Base-by-base conservation (phyloP, 768 basidiomycete genomes). In the Trichaptum fuscoviolaceum region DNA sequence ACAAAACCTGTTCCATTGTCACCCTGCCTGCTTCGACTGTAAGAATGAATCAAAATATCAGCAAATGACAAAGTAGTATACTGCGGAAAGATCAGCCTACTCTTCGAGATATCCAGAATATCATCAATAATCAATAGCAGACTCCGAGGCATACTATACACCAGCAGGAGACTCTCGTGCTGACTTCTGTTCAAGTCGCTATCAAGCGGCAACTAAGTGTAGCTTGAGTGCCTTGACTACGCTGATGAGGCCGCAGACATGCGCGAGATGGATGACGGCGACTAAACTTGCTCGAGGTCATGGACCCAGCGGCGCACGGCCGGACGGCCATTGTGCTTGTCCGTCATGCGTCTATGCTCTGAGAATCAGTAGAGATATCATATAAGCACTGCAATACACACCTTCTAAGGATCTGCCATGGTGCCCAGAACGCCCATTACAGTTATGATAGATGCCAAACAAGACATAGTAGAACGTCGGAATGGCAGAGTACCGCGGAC, bases 1-100 rank as follows among this genome's bases (percentile, higher is more conserved):
- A 99, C 1, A 96, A 91, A n/a, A 98, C 96, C 30, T 93, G 90
- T 78, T 99, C 97, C 92, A 99, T 97, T 1, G 95, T 99, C 97
- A 99, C 99, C 15, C 96, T 91, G 59, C 97, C 97, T 57, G 96
- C 97, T 78, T 99, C 97, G 73, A 99, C 96, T 97, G 71, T 8
- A 70, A 61, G 27, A 57, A 36, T 42, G 67, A 71, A 65, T 62
- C 7, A 34, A 25, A 27, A 68, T 70, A 60, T 66, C 35, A 71
- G 68, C 68, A 59, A 69, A 57, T 34, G 24, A 34, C 30, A 18
- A 20, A 20, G 4, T 58, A n/a, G 35, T 62, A 52, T 35, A 34
- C 58, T 34, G 8, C 18, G 63, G 7, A 25, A 85, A 8, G n/a
- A 8, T 30, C 2, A 30, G 8, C 93, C 65, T 71, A 97, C 96